A percentile compares a stretch with the other conserved stretches of the same genome.
Conservation (phyloP, 805 yeast genomes). For the Monosporozyma yasuniensis region DNA sequence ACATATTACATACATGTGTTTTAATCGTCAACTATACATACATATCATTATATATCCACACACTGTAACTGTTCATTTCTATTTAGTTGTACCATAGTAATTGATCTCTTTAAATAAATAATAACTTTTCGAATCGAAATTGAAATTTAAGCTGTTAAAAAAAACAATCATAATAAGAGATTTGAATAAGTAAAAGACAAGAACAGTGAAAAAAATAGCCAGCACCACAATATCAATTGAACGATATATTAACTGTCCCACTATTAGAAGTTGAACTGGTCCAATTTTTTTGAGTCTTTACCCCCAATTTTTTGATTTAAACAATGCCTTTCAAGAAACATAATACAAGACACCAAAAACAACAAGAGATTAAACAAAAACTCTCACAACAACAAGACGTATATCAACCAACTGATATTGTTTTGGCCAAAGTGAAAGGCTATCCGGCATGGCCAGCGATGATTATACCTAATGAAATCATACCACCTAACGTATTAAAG, state of each 20-base stretch:
- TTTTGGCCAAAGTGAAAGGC: constrained; percentile 77
- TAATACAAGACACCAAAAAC: background rate
- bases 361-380: background rate
- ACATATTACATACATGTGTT: background rate
- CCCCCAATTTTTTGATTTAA: background rate
- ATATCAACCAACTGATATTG: constrained; percentile 42
- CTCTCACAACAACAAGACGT: background rate
- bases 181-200: background rate
- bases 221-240: background rate
- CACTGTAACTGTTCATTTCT: background rate
- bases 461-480: constrained; percentile 50
- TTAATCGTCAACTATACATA: background rate
- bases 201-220: background rate
- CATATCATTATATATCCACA: background rate
- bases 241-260: background rate
- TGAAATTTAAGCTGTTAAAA: background rate
- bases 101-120: background rate
- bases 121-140: background rate
- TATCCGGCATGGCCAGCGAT: constrained; percentile 90
- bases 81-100: background rate
- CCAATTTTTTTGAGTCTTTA: background rate
- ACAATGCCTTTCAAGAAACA: background rate
- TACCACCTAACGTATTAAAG: constrained; percentile 48
- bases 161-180: background rate
- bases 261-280: too few species aligned